These are phyloP conservation scores for Neocallimastix lanati DNA, from an alignment of 192 early-diverging fungal genomes.

Conservation along the genomic window DNA sequence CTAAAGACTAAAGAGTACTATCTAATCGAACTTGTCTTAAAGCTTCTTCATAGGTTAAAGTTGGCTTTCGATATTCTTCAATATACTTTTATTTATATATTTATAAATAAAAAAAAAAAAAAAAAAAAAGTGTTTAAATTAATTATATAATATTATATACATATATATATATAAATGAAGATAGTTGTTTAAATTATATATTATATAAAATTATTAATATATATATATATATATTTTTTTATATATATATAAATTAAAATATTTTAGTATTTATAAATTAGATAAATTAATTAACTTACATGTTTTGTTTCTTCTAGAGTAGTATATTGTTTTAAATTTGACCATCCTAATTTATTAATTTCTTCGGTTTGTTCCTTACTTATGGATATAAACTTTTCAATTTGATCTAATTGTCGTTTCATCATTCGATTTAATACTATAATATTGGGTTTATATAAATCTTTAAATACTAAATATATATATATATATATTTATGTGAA, in stretches of 20 bases:
- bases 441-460: not conserved
- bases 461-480: not conserved
- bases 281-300: too few species aligned
- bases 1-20: not conserved
- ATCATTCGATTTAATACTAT: not conserved
- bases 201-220: too few species aligned
- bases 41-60: not conserved
- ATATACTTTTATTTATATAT: not conserved
- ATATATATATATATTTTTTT: too few species aligned
- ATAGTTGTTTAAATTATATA: too few species aligned
- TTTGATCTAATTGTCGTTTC: not conserved
- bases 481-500: too few species aligned
- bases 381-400: not conserved
- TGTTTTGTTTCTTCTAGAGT: not conserved
- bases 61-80: not conserved
- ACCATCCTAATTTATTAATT: not conserved
- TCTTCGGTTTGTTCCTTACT: not conserved
- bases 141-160: too few species aligned
- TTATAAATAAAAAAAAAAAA: too few species aligned
- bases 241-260: too few species aligned
- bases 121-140: too few species aligned
- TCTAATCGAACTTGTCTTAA: not conserved
- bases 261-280: too few species aligned
- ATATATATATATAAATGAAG: too few species aligned
- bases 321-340: not conserved